These are phyloP conservation scores for Kwoniella dejecticola DNA, from an alignment of 768 basidiomycete genomes.

Conservation along the genomic window DNA sequence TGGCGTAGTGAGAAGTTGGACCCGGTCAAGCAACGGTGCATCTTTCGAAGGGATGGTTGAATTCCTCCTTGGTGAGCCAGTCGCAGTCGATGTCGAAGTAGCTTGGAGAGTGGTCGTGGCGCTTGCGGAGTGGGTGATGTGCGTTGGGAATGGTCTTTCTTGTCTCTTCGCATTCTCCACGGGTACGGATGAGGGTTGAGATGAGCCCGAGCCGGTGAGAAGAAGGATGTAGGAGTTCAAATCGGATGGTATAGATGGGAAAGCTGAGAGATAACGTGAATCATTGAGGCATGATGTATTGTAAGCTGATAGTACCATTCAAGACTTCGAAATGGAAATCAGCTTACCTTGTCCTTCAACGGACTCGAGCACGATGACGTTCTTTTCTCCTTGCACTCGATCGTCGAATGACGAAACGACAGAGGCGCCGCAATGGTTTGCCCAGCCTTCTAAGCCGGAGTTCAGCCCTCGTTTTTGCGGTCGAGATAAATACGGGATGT, in stretches of 20 bases:
- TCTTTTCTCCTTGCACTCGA: constrained; percentile 19
- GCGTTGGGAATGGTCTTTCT: constrained; percentile 43
- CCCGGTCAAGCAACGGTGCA: constrained; percentile 45
- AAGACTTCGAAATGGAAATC: too few relatives aligned
- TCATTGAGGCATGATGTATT: too few relatives aligned
- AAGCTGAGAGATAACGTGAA: not conserved
- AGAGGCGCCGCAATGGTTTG: constrained; percentile 38
- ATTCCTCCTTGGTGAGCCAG: constrained; percentile 13
- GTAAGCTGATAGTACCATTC: too few relatives aligned
- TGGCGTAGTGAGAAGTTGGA: constrained; percentile 49
- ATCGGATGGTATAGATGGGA: constrained; percentile 13
- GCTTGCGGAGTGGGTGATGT: constrained; percentile 25
- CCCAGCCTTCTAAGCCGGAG: constrained; percentile 35
- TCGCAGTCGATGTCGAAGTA: constrained; percentile 10
- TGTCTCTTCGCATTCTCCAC: constrained; percentile 30
- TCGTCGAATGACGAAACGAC: constrained; percentile 14
- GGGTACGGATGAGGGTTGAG: not conserved
- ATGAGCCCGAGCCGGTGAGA: constrained; percentile 33
- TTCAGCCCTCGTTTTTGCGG: constrained; percentile 25
- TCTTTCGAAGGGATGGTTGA: constrained; percentile 28
- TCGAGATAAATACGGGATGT: constrained; percentile 46
- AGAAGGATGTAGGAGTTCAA: constrained; percentile 34
- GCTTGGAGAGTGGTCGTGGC: constrained; percentile 8
- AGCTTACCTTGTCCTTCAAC: constrained; percentile 25
- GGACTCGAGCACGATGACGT: constrained; percentile 29